These are phyloP conservation scores for Amoebophrya sp. DNA, from an alignment of 169 alveolate genomes.

Conservation along the genomic window DNA sequence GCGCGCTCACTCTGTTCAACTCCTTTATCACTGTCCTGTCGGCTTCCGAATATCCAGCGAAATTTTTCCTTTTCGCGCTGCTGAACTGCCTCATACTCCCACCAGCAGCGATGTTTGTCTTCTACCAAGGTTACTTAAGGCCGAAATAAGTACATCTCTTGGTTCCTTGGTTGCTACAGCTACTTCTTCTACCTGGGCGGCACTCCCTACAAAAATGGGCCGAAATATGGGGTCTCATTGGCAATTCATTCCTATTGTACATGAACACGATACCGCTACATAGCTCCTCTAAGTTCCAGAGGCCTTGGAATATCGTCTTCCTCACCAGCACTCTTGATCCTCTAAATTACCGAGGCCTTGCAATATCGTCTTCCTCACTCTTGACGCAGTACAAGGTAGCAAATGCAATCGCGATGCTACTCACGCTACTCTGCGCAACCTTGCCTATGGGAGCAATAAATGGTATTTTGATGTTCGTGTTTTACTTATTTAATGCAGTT, in stretches of 20 bases:
- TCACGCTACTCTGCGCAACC: not conserved
- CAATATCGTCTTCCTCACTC: not conserved
- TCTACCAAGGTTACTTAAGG: conserved; percentile 17
- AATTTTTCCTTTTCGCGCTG: not conserved
- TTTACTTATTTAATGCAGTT: not conserved
- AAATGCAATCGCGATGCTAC: not conserved
- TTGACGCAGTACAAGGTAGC: not conserved
- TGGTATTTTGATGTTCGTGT: not conserved
- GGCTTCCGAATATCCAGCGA: not conserved
- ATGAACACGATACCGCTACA: too few species aligned
- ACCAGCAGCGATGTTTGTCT: not conserved
- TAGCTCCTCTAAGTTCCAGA: too few species aligned
- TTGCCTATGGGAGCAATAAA: conserved; percentile 4
- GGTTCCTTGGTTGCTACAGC: too few species aligned
- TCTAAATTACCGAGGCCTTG: conserved; percentile 15
- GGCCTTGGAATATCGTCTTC: too few species aligned
- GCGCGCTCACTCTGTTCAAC: not conserved
- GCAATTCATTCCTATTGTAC: too few species aligned
- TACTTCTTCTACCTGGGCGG: too few species aligned
- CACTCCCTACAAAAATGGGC: too few species aligned
- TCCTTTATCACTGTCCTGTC: not conserved
- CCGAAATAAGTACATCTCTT: too few species aligned
- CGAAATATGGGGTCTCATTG: too few species aligned
- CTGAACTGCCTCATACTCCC: not conserved
- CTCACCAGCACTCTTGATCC: too few species aligned